phyloP scores from a whole-genome alignment of 2,329 filamentous ascomycete genomes.

The Aspergillus sp. region DNA sequence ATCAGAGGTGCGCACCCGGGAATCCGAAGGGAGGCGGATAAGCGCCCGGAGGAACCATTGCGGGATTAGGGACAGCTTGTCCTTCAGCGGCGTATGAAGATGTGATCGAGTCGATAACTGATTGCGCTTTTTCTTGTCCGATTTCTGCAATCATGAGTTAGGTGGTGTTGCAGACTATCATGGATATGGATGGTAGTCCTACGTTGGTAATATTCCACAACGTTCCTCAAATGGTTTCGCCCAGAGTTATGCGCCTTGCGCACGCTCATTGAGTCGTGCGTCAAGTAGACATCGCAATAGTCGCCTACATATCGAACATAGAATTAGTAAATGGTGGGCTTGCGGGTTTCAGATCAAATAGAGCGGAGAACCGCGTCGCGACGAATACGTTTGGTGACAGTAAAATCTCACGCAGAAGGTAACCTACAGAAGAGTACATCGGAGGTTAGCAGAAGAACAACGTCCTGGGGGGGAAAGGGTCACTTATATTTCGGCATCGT shows the following conservation, averaged over 20 bases:
- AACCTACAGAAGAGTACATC: slow-evolving; percentile 68
- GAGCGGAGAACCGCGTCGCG: not conserved
- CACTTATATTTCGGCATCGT: slow-evolving; percentile 87
- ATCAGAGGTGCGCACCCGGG: slow-evolving; percentile 50
- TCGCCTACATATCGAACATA: slow-evolving; percentile 57
- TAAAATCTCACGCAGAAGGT: not conserved
- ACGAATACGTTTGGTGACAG: not conserved
- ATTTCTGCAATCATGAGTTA: slow-evolving; percentile 63
- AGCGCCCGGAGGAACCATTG: slow-evolving; percentile 63
- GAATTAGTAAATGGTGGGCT: slow-evolving; percentile 8
- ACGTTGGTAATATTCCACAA: slow-evolving; percentile 98
- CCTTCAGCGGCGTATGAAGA: slow-evolving; percentile 93
- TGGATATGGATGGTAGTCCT: slow-evolving; percentile 20
- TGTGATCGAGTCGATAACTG: slow-evolving; percentile 97
- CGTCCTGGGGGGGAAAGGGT: slow-evolving; percentile 1
- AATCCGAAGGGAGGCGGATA: slow-evolving; percentile 61
- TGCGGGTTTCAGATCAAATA: not conserved
- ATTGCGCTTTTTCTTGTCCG: slow-evolving; percentile 96
- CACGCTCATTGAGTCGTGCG: slow-evolving; percentile 99
- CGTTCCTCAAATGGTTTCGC: slow-evolving; percentile 94
- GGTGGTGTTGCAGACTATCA: not conserved
- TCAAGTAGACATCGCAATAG: slow-evolving; percentile 99
- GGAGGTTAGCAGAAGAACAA: slow-evolving; percentile 35
- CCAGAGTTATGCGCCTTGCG: slow-evolving; percentile 98
- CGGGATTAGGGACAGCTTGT: slow-evolving; percentile 80